Percentiles rank a stretch among this genome's conserved stretches.
Conservation (phyloP, 192 early-diverging fungal species). For the Backusella australiensis region DNA sequence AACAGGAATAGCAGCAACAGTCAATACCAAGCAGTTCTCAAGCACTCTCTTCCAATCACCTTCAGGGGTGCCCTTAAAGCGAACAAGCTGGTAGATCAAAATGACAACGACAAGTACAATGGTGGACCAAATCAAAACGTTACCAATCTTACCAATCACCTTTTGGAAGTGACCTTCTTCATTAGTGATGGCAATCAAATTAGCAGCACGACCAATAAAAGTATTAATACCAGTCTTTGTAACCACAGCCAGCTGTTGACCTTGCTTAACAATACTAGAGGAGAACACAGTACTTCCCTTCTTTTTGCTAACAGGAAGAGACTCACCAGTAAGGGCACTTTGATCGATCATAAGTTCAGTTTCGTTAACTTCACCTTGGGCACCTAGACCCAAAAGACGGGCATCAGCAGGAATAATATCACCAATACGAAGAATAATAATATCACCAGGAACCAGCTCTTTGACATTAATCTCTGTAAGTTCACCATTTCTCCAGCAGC, state of each 20-base stretch:
- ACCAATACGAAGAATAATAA: conserved; percentile 80
- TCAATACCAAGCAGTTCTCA: conserved; percentile 75
- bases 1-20: conserved; percentile 89
- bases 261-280: conserved; percentile 88
- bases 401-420: conserved; percentile 92
- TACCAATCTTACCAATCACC: conserved; percentile 88
- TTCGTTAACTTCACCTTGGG: conserved; percentile 65
- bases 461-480: conserved; percentile 66
- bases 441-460: conserved; percentile 83
- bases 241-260: conserved; percentile 86
- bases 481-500: conserved; percentile 75
- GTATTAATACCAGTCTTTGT: conserved; percentile 88
- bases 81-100: conserved; percentile 61
- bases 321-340: conserved; percentile 89
- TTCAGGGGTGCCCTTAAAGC: conserved; percentile 36
- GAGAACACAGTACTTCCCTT: conserved; percentile 83
- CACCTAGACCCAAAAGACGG: conserved; percentile 68
- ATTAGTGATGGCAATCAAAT: conserved; percentile 78
- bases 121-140: conserved; percentile 85
- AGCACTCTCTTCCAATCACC: conserved; percentile 51
- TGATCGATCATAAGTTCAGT: conserved; percentile 83
- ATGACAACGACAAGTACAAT: conserved; percentile 70
- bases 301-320: conserved; percentile 77
- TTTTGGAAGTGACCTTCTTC: conserved; percentile 96
- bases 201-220: conserved; percentile 88